These are phyloP conservation scores for Teratosphaeria pseudoeucalypti DNA, from an alignment of 2,329 filamentous ascomycete species.

Conservation along the genomic window DNA sequence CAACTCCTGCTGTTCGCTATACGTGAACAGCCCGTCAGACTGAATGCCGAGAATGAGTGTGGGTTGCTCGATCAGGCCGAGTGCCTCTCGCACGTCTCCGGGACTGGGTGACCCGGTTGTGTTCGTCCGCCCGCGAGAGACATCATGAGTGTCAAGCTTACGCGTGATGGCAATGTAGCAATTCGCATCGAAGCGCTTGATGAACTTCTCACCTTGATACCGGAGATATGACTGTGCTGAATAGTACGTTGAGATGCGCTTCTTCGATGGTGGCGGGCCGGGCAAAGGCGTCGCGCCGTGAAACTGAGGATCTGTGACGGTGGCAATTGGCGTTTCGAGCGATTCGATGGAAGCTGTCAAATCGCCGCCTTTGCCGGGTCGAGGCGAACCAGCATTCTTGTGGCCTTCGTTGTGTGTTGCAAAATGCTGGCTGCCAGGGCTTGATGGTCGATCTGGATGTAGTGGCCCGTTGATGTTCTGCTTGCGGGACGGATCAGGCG, in stretches of 20 bases:
- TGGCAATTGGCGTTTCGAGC: constrained; percentile 12
- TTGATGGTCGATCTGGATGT: constrained; percentile 35
- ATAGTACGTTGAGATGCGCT: constrained; percentile 63
- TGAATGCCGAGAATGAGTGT: constrained; percentile 88
- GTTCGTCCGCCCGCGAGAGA: constrained; percentile 60
- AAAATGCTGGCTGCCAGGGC: constrained; percentile 37
- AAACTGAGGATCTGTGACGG: constrained; percentile 37
- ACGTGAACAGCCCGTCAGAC: constrained; percentile 91
- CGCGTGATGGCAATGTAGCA: constrained; percentile 98
- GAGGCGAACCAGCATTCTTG: constrained; percentile 36
- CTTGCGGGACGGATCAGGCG: constrained; percentile 68
- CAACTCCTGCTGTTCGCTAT: constrained; percentile 89
- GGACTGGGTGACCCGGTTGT: constrained; percentile 9
- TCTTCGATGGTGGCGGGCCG: constrained; percentile 23
- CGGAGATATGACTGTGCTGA: constrained; percentile 95
- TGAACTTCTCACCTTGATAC: constrained; percentile 94
- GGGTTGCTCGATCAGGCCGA: constrained; percentile 77
- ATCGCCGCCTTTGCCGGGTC: constrained; percentile 29
- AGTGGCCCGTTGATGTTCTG: constrained; percentile 66
- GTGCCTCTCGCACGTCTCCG: constrained; percentile 54
- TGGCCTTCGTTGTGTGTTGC: constrained; percentile 45
- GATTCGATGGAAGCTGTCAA: constrained; percentile 15
- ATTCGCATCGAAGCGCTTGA: constrained; percentile 93
- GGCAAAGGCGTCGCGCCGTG: constrained; percentile 30
- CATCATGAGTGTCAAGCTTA: constrained; percentile 94